Evolutionary conservation across 495 filamentous ascomycete species (phyloP).

Genomic region (Oidiodendron maius): DNA sequence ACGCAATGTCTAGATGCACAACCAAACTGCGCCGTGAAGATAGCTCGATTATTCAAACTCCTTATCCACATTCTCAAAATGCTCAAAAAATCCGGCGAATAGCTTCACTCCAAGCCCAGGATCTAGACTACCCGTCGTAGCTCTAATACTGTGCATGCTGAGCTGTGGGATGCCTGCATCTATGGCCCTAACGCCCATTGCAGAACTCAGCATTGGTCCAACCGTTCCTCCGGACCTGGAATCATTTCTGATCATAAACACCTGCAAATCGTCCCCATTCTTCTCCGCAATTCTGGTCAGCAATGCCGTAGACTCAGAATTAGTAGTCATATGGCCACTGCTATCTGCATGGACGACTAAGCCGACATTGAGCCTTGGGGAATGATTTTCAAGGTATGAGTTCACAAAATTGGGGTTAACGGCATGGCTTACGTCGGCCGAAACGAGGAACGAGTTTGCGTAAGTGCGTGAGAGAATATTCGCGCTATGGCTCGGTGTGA

Average conservation of each 20-base stretch:
- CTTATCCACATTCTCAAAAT: slow-evolving; percentile 79
- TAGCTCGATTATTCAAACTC: slow-evolving; percentile 73
- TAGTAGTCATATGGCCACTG: slow-evolving; percentile 91
- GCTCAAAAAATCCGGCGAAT: slow-evolving; percentile 85
- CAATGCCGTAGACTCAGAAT: slow-evolving; percentile 72
- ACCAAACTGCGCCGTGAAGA: too few species aligned
- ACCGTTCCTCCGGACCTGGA: slow-evolving; percentile 83
- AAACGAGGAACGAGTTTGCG: slow-evolving; percentile 88
- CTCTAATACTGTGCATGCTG: slow-evolving; percentile 91
- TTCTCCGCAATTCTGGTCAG: slow-evolving; percentile 69
- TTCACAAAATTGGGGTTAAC: slow-evolving; percentile 88
- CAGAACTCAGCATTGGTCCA: slow-evolving; percentile 81
- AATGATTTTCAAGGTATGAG: slow-evolving; percentile 77
- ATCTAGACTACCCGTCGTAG: slow-evolving; percentile 80
- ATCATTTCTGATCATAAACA: slow-evolving; percentile 96
- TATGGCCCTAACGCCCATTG: slow-evolving; percentile 77
- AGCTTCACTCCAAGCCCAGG: slow-evolving; percentile 83
- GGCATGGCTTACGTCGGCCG: slow-evolving; percentile 89
- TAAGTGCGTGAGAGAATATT: slow-evolving; percentile 76
- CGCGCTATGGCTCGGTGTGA: slow-evolving; percentile 46
- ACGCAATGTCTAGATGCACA: too few species aligned
- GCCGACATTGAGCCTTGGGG: slow-evolving; percentile 85
- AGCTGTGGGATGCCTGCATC: slow-evolving; percentile 91
- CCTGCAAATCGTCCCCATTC: slow-evolving; percentile 63
- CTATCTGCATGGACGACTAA: slow-evolving; percentile 78